Evolutionary conservation across 352 stramenopile genomes (phyloP), one percentile per base, ranked within the genome.

Genomic region (Globisporangium megalacanthum): DNA sequence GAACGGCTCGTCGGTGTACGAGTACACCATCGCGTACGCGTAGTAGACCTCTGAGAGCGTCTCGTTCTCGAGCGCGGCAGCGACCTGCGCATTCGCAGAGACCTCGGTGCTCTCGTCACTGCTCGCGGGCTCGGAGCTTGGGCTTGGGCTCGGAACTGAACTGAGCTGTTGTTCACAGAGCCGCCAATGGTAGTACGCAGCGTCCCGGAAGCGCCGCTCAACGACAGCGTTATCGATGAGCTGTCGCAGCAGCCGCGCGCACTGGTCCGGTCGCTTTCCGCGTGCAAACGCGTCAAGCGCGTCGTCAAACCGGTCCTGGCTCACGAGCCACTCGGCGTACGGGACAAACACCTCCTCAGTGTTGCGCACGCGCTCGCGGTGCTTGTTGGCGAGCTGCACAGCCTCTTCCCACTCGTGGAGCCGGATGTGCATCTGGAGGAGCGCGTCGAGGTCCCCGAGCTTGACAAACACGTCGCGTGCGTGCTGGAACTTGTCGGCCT

Each of bases 1-100:
- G 70, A 98, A 98, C 9, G 95, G 95, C 59, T 98, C 93, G 35
- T 96, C 89, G 1, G 93, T 98, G 78, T 94, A 98, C 3, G 77
- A 73, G 61, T 95, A 96, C 33, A 98, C 79, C 78, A 89, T 80
- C 33, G 88, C 69, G 69, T 98, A 98, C 6, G 92, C 91, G 58
- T 94, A 97, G 74, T 98, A 98, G 25, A 97, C 64, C 56, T 97
- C 83, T 10, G 92, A 95, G 17, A 80, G 54, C n/a, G 68, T 56
- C 56, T 94, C 84, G 54, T 83, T 89, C 56, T 92, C 70, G 6
- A 77, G 51, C 3, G 81, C 83, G 7, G 66, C 62, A 4, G 56
- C 53, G 29, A 88, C 25, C 17, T 70, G 52, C 9, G 72, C 64
- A 22, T 65, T 58, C 14, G 67, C 35, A 10, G 56, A 48, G 41